Percentiles rank a stretch among this genome's conserved stretches.
These are phyloP conservation scores for Nigrospora osmanthi DNA, from an alignment of 2,329 filamentous ascomycete genomes.

Conservation along the genomic window DNA sequence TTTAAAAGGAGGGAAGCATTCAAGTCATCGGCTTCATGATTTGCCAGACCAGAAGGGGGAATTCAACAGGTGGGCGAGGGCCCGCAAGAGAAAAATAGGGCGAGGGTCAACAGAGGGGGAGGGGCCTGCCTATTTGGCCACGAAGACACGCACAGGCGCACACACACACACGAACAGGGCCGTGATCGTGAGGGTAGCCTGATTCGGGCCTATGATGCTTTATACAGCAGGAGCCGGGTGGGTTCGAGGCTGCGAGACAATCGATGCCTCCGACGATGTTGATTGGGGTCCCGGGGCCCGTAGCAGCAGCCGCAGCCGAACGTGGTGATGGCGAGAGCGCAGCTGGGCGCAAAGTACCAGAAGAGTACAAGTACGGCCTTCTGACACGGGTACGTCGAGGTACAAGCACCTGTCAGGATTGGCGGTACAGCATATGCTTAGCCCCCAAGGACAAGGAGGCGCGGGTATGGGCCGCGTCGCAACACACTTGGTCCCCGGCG, in stretches of 20 bases:
- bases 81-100: conserved; percentile 5
- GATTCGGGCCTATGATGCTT: conserved; percentile 5
- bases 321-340: background rate
- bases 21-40: conserved; percentile 23
- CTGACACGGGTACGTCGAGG: conserved; percentile 22
- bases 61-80: too few relatives aligned
- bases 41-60: too few relatives aligned
- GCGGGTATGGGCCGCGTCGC: conserved; percentile 30
- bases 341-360: conserved; percentile 14
- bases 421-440: conserved; percentile 8
- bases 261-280: conserved; percentile 5
- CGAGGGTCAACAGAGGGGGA: conserved; percentile 1
- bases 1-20: conserved; percentile 10
- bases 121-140: background rate
- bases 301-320: background rate
- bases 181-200: background rate
- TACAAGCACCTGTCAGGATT: conserved; percentile 13
- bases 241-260: conserved; percentile 5
- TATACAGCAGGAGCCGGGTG: conserved; percentile 3
- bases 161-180: background rate
- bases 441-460: conserved; percentile 22
- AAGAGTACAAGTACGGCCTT: conserved; percentile 21
- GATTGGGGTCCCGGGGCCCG: conserved; percentile 3
- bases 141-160: background rate
- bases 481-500: conserved; percentile 25